Percentiles rank a stretch among this genome's conserved stretches.
phyloP scores from a whole-genome alignment of 352 stramenopile genomes.

The Aphanomyces stellatus region DNA sequence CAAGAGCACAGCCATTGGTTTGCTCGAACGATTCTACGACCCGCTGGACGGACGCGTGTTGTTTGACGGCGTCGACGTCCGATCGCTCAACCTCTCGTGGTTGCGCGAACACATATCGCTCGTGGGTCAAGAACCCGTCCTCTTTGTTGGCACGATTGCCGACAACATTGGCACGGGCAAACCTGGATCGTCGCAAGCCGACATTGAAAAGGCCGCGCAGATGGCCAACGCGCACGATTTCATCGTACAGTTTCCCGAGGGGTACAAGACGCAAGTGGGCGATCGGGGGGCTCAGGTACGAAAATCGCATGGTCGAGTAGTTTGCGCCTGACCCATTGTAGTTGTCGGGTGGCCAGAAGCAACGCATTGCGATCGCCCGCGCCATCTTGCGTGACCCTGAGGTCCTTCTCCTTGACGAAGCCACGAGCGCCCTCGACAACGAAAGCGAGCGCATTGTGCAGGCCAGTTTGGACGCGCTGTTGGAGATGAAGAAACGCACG shows the following conservation, averaged over 20 bases:
- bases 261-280: conserved; percentile 89
- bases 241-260: conserved; percentile 83
- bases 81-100: conserved; percentile 56
- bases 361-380: conserved; percentile 88
- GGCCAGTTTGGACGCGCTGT: conserved; percentile 54
- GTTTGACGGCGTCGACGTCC: conserved; percentile 70
- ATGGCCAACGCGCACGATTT: conserved; percentile 92
- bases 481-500: conserved; percentile 54
- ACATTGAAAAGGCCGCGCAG: conserved; percentile 81
- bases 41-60: conserved; percentile 40
- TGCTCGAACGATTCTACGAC: conserved; percentile 74
- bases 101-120: conserved; percentile 52
- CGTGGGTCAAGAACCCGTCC: conserved; percentile 39
- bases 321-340: conserved; percentile 9
- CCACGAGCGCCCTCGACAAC: conserved; percentile 77
- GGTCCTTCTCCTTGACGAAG: conserved; percentile 89
- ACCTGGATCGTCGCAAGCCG: conserved; percentile 31
- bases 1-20: conserved; percentile 55
- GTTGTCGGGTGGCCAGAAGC: conserved; percentile 50
- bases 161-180: conserved; percentile 59
- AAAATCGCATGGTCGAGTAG: too few relatives aligned
- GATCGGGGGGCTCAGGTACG: conserved; percentile 88
- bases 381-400: conserved; percentile 84
- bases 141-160: conserved; percentile 51
- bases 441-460: conserved; percentile 82